Evolutionary conservation across 371 early-diverging fungal genomes (phyloP).

Genomic region (Syncephalastrum sp.): DNA sequence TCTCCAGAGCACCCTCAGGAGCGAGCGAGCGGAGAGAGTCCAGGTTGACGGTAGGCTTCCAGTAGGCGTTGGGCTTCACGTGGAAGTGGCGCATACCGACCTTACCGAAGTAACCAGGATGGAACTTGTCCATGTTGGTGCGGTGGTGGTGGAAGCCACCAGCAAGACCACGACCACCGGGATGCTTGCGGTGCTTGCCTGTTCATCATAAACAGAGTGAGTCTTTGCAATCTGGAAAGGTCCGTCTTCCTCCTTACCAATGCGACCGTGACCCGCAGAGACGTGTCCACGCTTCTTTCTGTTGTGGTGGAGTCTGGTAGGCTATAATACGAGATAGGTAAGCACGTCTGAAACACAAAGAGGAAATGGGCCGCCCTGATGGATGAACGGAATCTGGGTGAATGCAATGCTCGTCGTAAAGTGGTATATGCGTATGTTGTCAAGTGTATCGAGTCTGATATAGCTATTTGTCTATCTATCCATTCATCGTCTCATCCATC

Average conservation of each 20-base stretch:
- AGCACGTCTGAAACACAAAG: no score
- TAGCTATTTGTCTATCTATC: no score
- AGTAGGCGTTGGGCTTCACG: constrained; percentile 91
- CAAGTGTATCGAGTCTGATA: no score
- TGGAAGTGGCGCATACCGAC: constrained; percentile 99
- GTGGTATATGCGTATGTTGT: no score
- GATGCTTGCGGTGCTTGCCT: constrained; percentile 99
- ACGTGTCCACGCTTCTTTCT: constrained; percentile 94
- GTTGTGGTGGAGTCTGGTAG: constrained; percentile 84
- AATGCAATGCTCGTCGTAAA: no score
- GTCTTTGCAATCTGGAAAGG: no score
- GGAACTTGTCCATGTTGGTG: constrained; percentile 99
- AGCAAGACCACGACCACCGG: constrained; percentile 99
- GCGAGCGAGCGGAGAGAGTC: constrained; percentile 96
- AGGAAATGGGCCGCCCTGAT: no score
- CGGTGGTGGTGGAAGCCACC: constrained; percentile 99
- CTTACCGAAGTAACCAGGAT: constrained; percentile 99
- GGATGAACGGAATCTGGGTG: no score
- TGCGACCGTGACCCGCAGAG: constrained; percentile 93
- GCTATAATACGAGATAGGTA: constrained; percentile 42
- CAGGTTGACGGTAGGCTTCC: constrained; percentile 89
- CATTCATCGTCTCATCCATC: no score
- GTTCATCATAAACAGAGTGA: no score
- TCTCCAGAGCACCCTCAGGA: constrained; percentile 85
- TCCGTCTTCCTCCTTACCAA: constrained; percentile 42